phyloP scores from a whole-genome alignment of 148 eudicot species.

The Rhododendron ovatum region DNA sequence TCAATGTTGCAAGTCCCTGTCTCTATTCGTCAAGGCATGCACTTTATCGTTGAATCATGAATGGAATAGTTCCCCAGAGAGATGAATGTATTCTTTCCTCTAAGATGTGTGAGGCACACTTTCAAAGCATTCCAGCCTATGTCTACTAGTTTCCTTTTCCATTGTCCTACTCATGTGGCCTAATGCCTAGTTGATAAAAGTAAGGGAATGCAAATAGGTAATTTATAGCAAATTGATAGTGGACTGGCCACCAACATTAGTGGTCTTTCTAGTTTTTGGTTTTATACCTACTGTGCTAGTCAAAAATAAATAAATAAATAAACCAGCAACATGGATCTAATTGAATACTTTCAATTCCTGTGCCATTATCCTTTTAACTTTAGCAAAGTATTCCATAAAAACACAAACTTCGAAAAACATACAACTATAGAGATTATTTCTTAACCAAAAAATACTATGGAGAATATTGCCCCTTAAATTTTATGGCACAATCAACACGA shows the following conservation, averaged over 20 bases:
- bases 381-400: neutral
- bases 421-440: neutral
- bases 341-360: neutral
- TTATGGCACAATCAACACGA: neutral
- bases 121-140: neutral
- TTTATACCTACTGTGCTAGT: neutral
- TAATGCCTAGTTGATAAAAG: neutral
- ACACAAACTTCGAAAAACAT: neutral
- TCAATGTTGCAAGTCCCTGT: neutral
- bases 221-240: neutral
- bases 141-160: neutral
- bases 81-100: neutral
- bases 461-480: neutral
- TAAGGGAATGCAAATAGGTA: neutral
- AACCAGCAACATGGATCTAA: neutral
- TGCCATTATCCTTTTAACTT: neutral
- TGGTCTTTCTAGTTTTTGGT: neutral
- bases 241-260: neutral
- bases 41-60: neutral
- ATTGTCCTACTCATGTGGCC: neutral
- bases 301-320: neutral
- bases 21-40: neutral
- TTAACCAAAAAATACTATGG: no score
- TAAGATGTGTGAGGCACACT: neutral
- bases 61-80: neutral